Conservation (phyloP, 192 early-diverging fungal species). For the Mortierella alpina region DNA sequence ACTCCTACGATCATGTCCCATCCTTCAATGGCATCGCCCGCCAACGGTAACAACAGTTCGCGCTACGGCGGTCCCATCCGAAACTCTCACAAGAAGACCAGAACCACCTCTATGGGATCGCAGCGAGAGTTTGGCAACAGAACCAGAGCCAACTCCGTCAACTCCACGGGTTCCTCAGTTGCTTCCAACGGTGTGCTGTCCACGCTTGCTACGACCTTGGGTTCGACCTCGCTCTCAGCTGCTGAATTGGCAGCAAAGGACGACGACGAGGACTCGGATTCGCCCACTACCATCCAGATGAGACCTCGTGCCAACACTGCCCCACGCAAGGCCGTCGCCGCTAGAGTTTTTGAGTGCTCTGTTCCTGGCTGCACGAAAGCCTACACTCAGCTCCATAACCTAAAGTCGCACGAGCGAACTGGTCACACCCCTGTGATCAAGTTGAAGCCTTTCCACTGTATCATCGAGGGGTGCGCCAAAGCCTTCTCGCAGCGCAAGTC, state of each 20-base stretch:
- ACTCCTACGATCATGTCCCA: constrained; percentile 49
- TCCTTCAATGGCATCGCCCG: constrained; percentile 17
- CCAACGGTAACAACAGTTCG: not conserved
- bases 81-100: constrained; percentile 25
- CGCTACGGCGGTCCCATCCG: constrained; percentile 22
- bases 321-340: constrained; percentile 47
- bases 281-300: constrained; percentile 39
- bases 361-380: constrained; percentile 54
- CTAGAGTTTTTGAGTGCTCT: constrained; percentile 60
- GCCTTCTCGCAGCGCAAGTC: constrained; percentile 74
- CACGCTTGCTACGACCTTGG: constrained; percentile 17
- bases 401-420: constrained; percentile 63
- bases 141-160: constrained; percentile 45
- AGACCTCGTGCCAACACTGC: constrained; percentile 23
- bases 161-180: constrained; percentile 39
- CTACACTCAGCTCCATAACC: constrained; percentile 53
- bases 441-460: constrained; percentile 52
- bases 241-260: constrained; percentile 3
- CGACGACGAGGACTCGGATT: constrained; percentile 42
- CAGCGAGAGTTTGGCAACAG: constrained; percentile 32
- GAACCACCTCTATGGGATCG: constrained; percentile 20
- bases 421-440: constrained; percentile 60
- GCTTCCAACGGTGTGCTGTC: constrained; percentile 33
- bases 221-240: constrained; percentile 4
- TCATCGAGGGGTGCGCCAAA: constrained; percentile 49